Evolutionary conservation across 2,329 filamentous ascomycete species (phyloP).

Genomic region (Cladosporium velox): DNA sequence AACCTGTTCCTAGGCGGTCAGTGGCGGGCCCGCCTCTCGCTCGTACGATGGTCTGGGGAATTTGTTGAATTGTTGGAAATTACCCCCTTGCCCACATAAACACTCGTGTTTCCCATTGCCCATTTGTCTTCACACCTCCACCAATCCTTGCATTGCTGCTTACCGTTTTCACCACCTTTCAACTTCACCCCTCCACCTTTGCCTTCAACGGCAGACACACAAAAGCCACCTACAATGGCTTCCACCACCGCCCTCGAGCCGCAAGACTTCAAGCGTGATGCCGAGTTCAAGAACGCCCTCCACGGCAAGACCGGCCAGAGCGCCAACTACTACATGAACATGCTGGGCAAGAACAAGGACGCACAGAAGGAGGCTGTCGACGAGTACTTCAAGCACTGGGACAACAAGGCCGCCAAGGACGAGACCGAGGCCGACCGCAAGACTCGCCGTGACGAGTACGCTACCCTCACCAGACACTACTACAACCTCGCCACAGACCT

Average conservation of each 20-base stretch:
- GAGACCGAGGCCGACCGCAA: constrained; percentile 84
- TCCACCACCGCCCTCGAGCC: constrained; percentile 41
- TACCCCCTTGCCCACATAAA: constrained; percentile 12
- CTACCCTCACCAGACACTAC: constrained; percentile 87
- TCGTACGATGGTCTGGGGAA: constrained; percentile 13
- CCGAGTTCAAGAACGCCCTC: constrained; percentile 84
- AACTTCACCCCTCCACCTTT: constrained; percentile 4
- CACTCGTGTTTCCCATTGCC: constrained; percentile 10
- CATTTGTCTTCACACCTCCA: constrained; percentile 3
- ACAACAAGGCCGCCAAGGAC: constrained; percentile 73
- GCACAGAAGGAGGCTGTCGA: constrained; percentile 82
- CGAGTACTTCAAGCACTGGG: constrained; percentile 97
- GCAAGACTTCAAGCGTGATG: constrained; percentile 45
- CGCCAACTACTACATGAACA: constrained; percentile 79
- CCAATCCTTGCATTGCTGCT: constrained; percentile 12
- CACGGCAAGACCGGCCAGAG: constrained; percentile 71
- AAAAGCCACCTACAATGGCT: constrained; percentile 17
- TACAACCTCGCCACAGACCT: constrained; percentile 39
- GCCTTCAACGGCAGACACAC: constrained; percentile 16
- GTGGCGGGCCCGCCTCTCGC: constrained; percentile 5
- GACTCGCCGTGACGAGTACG: constrained; percentile 79
- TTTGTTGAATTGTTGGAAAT: constrained; percentile 12
- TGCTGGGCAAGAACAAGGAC: constrained; percentile 77
- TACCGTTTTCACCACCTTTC: constrained; percentile 2
- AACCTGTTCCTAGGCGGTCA: constrained; percentile 13